A percentile compares a stretch with the other conserved stretches of the same genome.
Evolutionary conservation across 768 basidiomycete species (phyloP).

Genomic region (Mycena vulgaris): DNA sequence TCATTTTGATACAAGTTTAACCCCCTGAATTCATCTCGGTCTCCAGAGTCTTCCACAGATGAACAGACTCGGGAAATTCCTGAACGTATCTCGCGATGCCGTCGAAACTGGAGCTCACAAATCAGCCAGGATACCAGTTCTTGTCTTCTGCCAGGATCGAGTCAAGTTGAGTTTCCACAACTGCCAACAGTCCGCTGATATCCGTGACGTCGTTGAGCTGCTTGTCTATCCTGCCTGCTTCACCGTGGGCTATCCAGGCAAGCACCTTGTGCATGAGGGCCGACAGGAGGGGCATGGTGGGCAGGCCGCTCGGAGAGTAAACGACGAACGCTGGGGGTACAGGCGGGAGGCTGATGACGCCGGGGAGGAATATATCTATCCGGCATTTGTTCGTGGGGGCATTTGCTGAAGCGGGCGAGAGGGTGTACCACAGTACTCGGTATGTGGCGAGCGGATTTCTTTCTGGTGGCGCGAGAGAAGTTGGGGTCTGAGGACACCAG

Average conservation of each 20-base stretch:
- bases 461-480: background rate
- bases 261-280: constrained; percentile 52
- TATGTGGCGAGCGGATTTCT: background rate
- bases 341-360: background rate
- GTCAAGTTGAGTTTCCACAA: background rate
- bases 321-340: constrained; percentile 18
- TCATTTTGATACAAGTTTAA: too few species aligned
- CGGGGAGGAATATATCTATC: background rate
- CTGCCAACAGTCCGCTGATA: background rate
- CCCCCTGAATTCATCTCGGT: background rate
- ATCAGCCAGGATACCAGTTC: background rate
- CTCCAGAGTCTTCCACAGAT: background rate
- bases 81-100: background rate
- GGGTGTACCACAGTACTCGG: background rate
- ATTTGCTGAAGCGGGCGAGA: background rate
- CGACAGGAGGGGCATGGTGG: constrained; percentile 49
- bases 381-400: background rate
- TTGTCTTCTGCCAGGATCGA: background rate
- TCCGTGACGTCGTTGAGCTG: background rate
- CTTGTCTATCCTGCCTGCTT: constrained; percentile 7
- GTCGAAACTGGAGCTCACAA: background rate
- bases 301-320: constrained; percentile 19
- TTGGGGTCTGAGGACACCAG: constrained; percentile 33
- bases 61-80: background rate
- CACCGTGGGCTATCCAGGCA: constrained; percentile 35